phyloP scores from a whole-genome alignment of 441 rosid species.

The Mallotus repandus region DNA sequence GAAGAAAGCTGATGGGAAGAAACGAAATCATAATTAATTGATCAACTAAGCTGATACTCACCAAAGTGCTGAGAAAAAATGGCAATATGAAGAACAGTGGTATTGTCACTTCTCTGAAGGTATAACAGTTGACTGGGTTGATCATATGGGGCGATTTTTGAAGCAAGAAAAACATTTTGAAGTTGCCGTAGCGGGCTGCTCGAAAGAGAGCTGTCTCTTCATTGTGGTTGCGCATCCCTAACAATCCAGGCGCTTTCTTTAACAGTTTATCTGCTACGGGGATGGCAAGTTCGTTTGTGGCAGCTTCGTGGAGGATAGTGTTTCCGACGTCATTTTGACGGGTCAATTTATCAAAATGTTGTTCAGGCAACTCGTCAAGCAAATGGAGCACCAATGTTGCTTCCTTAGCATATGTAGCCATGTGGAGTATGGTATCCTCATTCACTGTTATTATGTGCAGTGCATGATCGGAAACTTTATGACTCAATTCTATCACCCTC shows the following conservation, averaged over 20 bases:
- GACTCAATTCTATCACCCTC: constrained; percentile 17
- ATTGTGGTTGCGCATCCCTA: constrained; percentile 28
- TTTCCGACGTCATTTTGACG: constrained; percentile 15
- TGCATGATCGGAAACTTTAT: constrained; percentile 19
- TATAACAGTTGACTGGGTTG: neutral
- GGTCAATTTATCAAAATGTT: constrained; percentile 6
- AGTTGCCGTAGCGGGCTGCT: constrained; percentile 20
- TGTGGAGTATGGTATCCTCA: constrained; percentile 24
- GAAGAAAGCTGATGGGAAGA: neutral
- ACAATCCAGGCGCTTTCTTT: constrained; percentile 19
- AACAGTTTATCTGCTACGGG: constrained; percentile 22
- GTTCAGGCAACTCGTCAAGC: constrained; percentile 20
- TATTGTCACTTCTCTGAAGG: constrained; percentile 26
- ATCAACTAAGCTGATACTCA: neutral
- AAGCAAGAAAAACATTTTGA: constrained; percentile 21
- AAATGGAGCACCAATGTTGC: neutral
- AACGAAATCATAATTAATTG: neutral
- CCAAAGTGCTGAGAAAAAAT: constrained; percentile 20
- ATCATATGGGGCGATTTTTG: constrained; percentile 17
- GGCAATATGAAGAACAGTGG: constrained; percentile 25
- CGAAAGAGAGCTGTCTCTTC: constrained; percentile 23
- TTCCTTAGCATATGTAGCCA: constrained; percentile 21
- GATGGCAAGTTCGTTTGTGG: constrained; percentile 18
- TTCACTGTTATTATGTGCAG: constrained; percentile 19
- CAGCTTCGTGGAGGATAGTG: constrained; percentile 25